Conservation (phyloP, 768 basidiomycete genomes). For the Stropharia rugosoannulata region DNA sequence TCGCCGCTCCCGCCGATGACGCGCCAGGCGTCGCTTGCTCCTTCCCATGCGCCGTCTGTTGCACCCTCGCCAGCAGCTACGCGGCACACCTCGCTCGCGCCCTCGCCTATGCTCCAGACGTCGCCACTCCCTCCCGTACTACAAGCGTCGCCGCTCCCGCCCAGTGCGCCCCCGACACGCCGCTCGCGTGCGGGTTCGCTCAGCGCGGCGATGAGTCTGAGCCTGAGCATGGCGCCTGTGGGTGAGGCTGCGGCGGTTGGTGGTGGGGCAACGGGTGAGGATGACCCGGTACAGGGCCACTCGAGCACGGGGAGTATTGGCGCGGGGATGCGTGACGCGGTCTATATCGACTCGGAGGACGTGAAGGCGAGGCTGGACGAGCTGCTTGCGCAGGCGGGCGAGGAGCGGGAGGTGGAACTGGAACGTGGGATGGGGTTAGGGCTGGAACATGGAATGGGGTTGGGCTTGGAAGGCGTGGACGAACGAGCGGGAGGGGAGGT, state of each 20-base stretch:
- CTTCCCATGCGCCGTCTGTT: too few species aligned
- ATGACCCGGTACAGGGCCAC: too few species aligned
- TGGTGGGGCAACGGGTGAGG: too few species aligned
- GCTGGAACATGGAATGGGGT: neutral
- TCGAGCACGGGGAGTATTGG: neutral
- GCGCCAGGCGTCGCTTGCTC: too few species aligned
- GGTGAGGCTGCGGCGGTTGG: too few species aligned
- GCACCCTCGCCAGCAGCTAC: neutral
- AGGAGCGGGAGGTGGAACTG: conserved; percentile 9
- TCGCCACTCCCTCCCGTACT: conserved; percentile 19
- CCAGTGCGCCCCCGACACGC: conserved; percentile 16
- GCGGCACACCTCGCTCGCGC: neutral
- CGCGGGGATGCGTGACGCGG: conserved; percentile 25
- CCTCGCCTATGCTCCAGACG: neutral
- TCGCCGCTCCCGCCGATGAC: neutral
- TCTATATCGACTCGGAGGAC: conserved; percentile 35
- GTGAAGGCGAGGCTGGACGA: conserved; percentile 23
- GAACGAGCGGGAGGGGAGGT: too few species aligned
- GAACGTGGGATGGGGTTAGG: neutral
- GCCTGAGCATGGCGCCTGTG: neutral
- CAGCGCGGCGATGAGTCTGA: neutral
- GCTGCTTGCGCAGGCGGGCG: conserved; percentile 18
- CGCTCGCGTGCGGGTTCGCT: conserved; percentile 13
- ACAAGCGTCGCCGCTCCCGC: conserved; percentile 17
- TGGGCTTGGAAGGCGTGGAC: neutral